These are phyloP conservation scores for Drosera capensis DNA, from an alignment of 148 eudicot species.

Conservation along the genomic window DNA sequence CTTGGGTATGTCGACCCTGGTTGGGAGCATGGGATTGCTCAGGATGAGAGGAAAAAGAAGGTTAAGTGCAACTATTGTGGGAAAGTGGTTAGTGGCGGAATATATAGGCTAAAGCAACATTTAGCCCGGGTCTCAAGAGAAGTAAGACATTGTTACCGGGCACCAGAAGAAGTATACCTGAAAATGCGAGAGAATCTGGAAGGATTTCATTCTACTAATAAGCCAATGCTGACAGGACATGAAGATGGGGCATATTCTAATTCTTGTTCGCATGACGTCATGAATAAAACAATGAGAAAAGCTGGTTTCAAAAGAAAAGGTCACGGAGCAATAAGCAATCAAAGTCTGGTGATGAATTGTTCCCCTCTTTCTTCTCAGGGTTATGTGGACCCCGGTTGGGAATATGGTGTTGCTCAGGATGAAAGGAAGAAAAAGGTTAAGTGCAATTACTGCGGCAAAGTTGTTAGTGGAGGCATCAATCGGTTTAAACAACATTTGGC, in stretches of 20 bases:
- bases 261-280: slow-evolving; percentile 45
- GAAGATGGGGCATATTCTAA: slow-evolving; percentile 53
- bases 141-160: slow-evolving; percentile 87
- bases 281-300: slow-evolving; percentile 43
- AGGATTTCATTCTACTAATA: slow-evolving; percentile 63
- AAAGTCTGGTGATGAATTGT: slow-evolving; percentile 45
- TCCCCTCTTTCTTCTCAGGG: slow-evolving; percentile 85
- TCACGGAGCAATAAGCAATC: slow-evolving; percentile 43
- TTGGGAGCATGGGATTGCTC: slow-evolving; percentile 94
- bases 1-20: slow-evolving; percentile 80
- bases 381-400: slow-evolving; percentile 98
- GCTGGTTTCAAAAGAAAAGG: slow-evolving; percentile 48
- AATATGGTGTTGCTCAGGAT: slow-evolving; percentile 90
- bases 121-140: slow-evolving; percentile 89
- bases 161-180: slow-evolving; percentile 70
- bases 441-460: slow-evolving; percentile 88
- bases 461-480: slow-evolving; percentile 92
- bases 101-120: slow-evolving; percentile 88
- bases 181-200: slow-evolving; percentile 81
- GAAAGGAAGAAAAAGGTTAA: slow-evolving; percentile 93
- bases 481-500: slow-evolving; percentile 93
- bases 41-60: slow-evolving; percentile 85
- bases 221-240: slow-evolving; percentile 43
- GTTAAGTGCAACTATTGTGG: slow-evolving; percentile 94
- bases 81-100: slow-evolving; percentile 92